Conservation (phyloP, 305 asterid genomes). For the Fraxinus platypoda region DNA sequence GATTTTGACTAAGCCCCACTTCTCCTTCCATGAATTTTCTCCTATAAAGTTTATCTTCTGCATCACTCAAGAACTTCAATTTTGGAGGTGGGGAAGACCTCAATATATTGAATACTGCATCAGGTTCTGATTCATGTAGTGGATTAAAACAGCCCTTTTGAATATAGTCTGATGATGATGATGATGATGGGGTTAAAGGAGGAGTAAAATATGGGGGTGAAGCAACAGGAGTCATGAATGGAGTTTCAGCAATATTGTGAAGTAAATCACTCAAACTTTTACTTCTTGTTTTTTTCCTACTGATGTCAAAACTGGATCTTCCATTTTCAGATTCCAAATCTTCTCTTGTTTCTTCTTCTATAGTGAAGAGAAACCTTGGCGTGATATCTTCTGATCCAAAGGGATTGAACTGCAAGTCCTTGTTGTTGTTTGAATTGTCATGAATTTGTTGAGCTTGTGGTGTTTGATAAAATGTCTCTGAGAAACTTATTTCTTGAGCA, state of each 20-base stretch:
- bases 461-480: slow-evolving; percentile 32
- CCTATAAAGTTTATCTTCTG: slow-evolving; percentile 32
- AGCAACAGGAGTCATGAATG: slow-evolving; percentile 39
- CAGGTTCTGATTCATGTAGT: slow-evolving; percentile 29
- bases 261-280: slow-evolving; percentile 34
- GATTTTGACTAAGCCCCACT: background rate
- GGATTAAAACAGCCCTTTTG: slow-evolving; percentile 1
- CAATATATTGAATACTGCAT: slow-evolving; percentile 33
- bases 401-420: slow-evolving; percentile 25
- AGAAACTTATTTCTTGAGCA: slow-evolving; percentile 22
- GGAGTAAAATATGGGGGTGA: slow-evolving; percentile 47
- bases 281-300: slow-evolving; percentile 33
- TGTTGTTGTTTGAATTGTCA: slow-evolving; percentile 9
- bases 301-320: slow-evolving; percentile 23
- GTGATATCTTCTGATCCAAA: slow-evolving; percentile 24
- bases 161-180: background rate
- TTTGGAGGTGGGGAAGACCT: slow-evolving; percentile 42
- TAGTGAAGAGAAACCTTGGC: slow-evolving; percentile 45
- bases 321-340: slow-evolving; percentile 52
- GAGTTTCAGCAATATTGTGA: slow-evolving; percentile 31
- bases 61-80: slow-evolving; percentile 40
- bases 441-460: slow-evolving; percentile 22
- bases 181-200: slow-evolving; percentile 35
- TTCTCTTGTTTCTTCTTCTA: slow-evolving; percentile 48
- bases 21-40: slow-evolving; percentile 23